These are phyloP conservation scores for Xylariales sp. DNA, from an alignment of 2,329 filamentous ascomycete genomes.

Conservation along the genomic window DNA sequence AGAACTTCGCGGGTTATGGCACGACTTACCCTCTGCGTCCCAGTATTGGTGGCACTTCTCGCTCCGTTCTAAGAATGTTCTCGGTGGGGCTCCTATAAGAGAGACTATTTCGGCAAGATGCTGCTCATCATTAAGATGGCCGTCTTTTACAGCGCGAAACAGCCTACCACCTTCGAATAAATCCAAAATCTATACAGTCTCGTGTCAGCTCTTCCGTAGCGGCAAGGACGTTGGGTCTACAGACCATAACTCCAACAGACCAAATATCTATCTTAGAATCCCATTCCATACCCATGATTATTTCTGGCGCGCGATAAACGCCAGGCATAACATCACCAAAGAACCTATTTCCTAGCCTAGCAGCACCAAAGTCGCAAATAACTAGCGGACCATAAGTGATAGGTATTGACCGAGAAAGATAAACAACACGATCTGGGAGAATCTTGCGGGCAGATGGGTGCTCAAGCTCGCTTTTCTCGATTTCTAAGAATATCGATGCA, in stretches of 20 bases:
- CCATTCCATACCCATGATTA: constrained; percentile 30
- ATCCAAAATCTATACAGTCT: constrained; percentile 25
- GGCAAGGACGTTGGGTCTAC: constrained; percentile 5
- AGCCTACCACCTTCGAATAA: constrained; percentile 26
- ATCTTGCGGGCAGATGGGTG: constrained; percentile 22
- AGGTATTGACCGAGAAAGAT: constrained; percentile 22
- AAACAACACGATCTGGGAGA: constrained; percentile 21
- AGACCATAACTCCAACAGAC: constrained; percentile 28
- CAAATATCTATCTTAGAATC: constrained; percentile 30
- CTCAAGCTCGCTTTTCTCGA: constrained; percentile 13
- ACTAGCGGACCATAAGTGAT: constrained; percentile 20
- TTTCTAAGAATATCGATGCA: constrained; percentile 8
- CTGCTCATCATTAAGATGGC: constrained; percentile 19
- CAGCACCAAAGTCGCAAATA: constrained; percentile 28
- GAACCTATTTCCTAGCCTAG: constrained; percentile 20
- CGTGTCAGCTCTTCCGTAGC: background rate
- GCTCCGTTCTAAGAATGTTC: constrained; percentile 28
- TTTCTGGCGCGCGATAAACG: constrained; percentile 29
- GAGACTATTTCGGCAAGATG: constrained; percentile 33
- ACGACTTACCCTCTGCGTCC: constrained; percentile 16
- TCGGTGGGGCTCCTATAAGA: constrained; percentile 31
- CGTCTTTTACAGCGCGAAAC: constrained; percentile 19
- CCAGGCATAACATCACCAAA: constrained; percentile 28
- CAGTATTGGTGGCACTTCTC: constrained; percentile 17
- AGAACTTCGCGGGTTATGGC: constrained; percentile 1